Conservation (phyloP, 306 rosid species). For the Lathyrus tuberosus region DNA sequence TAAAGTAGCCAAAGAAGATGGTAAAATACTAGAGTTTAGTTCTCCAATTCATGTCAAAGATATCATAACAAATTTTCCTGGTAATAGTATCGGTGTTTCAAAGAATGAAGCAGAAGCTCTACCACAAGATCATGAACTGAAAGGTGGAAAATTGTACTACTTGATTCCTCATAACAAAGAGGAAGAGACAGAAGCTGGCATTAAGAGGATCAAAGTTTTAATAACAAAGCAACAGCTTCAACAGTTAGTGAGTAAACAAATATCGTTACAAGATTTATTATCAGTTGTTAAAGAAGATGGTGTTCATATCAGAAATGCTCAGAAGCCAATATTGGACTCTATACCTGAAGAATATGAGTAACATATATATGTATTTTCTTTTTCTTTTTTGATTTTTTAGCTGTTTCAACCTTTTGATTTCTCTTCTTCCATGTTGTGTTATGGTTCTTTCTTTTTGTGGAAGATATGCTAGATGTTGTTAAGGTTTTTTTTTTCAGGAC, state of each 20-base stretch:
- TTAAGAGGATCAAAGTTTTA: conserved; percentile 65
- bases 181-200: not conserved
- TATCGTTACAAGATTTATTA: conserved; percentile 54
- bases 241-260: conserved; percentile 56
- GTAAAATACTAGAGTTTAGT: conserved; percentile 55
- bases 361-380: not conserved
- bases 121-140: conserved; percentile 53
- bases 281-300: conserved; percentile 35
- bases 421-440: conserved; percentile 35
- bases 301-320: conserved; percentile 20
- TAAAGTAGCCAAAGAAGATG: conserved; percentile 59
- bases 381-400: not conserved
- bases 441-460: not conserved
- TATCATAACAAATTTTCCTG: conserved; percentile 47
- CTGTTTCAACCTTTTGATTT: conserved; percentile 35
- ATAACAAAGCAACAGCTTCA: conserved; percentile 68
- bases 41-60: conserved; percentile 57
- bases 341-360: conserved; percentile 68
- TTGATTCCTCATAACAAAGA: conserved; percentile 45
- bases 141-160: conserved; percentile 58
- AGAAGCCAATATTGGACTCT: conserved; percentile 60
- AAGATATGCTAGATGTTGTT: not conserved
- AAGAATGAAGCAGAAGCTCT: conserved; percentile 49
- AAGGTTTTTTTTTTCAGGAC: conserved; percentile 18
- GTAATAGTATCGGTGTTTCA: conserved; percentile 45